These are phyloP conservation scores for Starmerella stigmatis DNA, from an alignment of 805 yeast species.

Conservation along the genomic window DNA sequence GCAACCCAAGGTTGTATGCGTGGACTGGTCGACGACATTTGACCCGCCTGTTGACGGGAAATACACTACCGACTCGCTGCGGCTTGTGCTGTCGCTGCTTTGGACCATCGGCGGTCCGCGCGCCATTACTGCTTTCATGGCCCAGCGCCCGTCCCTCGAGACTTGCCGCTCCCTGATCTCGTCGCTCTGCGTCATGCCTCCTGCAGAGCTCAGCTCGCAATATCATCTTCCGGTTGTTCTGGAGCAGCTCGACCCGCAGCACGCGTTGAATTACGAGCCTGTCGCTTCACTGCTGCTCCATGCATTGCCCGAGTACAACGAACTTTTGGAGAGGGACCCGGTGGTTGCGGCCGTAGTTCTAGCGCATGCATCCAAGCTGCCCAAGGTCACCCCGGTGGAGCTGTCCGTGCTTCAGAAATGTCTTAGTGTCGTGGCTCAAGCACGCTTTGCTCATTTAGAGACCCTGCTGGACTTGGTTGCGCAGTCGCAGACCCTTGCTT, in stretches of 20 bases:
- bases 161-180: neutral
- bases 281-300: slow-evolving; percentile 7
- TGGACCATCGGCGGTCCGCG: slow-evolving; percentile 16
- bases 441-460: neutral
- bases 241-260: slow-evolving; percentile 6
- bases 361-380: slow-evolving; percentile 2
- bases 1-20: slow-evolving; percentile 11
- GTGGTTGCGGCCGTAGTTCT: slow-evolving; percentile 3
- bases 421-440: neutral
- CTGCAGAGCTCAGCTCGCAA: slow-evolving; percentile 6
- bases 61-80: slow-evolving; percentile 2
- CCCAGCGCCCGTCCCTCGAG: neutral
- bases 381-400: neutral
- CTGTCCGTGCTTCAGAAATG: slow-evolving; percentile 11
- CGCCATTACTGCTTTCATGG: slow-evolving; percentile 10
- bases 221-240: slow-evolving; percentile 13
- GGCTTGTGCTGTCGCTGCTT: slow-evolving; percentile 8
- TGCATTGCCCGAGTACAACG: neutral
- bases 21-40: slow-evolving; percentile 8
- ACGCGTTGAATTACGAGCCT: slow-evolving; percentile 14
- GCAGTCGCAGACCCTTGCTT: neutral
- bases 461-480: neutral
- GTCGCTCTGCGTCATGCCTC: slow-evolving; percentile 4
- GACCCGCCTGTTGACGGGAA: neutral
- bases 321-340: neutral